These are phyloP conservation scores for Phanerochaete carnosa DNA, from an alignment of 768 basidiomycete species.

Conservation along the genomic window DNA sequence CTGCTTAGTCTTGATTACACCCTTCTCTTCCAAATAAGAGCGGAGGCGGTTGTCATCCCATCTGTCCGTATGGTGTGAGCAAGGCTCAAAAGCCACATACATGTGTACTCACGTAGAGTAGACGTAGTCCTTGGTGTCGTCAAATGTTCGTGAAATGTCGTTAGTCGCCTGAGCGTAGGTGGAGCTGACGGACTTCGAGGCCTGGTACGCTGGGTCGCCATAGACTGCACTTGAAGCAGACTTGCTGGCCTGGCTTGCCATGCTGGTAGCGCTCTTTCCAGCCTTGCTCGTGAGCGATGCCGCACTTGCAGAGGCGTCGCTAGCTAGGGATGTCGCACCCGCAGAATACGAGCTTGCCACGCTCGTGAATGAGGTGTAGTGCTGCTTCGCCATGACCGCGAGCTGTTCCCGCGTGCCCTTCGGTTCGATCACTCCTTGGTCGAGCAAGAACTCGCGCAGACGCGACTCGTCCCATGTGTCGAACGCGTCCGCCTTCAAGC, in stretches of 20 bases:
- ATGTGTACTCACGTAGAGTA: conserved; percentile 59
- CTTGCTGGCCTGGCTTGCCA: conserved; percentile 20
- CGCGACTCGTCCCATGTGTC: conserved; percentile 85
- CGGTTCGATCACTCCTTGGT: conserved; percentile 85
- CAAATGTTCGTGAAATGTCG: conserved; percentile 47
- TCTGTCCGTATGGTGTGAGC: conserved; percentile 2
- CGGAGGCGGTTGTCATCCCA: conserved; percentile 79
- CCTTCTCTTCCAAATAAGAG: conserved; percentile 70
- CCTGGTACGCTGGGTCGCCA: conserved; percentile 40
- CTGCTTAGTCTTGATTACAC: conserved; percentile 61
- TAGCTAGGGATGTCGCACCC: conserved; percentile 43
- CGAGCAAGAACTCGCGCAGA: conserved; percentile 78
- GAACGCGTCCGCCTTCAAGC: conserved; percentile 58
- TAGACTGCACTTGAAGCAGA: conserved; percentile 36
- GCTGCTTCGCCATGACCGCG: conserved; percentile 71
- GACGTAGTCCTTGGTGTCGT: conserved; percentile 81
- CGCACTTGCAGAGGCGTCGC: conserved; percentile 15
- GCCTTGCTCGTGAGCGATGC: conserved; percentile 8
- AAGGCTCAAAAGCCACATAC: too few relatives aligned
- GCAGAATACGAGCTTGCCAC: conserved; percentile 59
- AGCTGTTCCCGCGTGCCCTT: conserved; percentile 73
- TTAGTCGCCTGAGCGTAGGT: conserved; percentile 51
- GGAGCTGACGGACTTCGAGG: conserved; percentile 26
- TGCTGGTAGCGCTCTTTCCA: conserved; percentile 35
- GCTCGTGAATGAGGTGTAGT: conserved; percentile 52